Percentiles rank a stretch among this genome's conserved stretches.
These are phyloP conservation scores for Metschnikowia santaceciliae DNA, from an alignment of 805 yeast genomes.

Conservation along the genomic window DNA sequence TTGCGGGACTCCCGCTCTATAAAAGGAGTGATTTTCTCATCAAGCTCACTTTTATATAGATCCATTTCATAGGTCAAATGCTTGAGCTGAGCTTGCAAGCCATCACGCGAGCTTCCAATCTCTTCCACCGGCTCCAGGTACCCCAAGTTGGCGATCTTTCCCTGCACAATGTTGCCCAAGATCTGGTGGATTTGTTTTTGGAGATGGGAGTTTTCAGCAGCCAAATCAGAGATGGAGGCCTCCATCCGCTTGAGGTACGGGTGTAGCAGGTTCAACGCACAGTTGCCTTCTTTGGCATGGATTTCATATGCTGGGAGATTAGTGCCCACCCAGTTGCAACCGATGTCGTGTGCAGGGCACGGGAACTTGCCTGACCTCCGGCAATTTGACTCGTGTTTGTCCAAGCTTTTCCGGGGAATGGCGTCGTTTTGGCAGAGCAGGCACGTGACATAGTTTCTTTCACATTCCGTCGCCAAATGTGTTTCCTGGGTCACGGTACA, in stretches of 20 bases:
- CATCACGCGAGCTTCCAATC: constrained; percentile 24
- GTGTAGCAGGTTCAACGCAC: constrained; percentile 28
- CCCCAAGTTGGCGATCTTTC: constrained; percentile 49
- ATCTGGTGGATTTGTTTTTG: constrained; percentile 44
- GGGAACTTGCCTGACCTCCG: constrained; percentile 32
- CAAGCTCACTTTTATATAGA: constrained; percentile 39
- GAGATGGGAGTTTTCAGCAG: constrained; percentile 35
- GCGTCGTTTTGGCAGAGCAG: constrained; percentile 39
- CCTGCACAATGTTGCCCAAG: constrained; percentile 45
- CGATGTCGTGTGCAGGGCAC: constrained; percentile 47
- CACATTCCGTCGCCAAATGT: constrained; percentile 40
- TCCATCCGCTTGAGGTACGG: constrained; percentile 25
- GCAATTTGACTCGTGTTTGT: constrained; percentile 42
- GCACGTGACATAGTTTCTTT: constrained; percentile 37
- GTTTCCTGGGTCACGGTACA: constrained; percentile 24
- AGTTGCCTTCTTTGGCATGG: constrained; percentile 28
- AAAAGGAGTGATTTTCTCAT: constrained; percentile 35
- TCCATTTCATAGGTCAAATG: constrained; percentile 42
- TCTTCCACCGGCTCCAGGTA: constrained; percentile 47
- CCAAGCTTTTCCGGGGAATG: constrained; percentile 36
- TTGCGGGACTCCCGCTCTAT: constrained; percentile 22
- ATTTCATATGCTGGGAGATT: constrained; percentile 34
- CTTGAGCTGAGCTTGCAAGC: constrained; percentile 24
- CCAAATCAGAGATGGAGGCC: constrained; percentile 23
- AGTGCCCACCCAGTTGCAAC: constrained; percentile 47